Evolutionary conservation across 1,284 basidiomycete species (phyloP), one percentile per base, ranked within the genome.

Genomic region (Malassezia vespertilionis): DNA sequence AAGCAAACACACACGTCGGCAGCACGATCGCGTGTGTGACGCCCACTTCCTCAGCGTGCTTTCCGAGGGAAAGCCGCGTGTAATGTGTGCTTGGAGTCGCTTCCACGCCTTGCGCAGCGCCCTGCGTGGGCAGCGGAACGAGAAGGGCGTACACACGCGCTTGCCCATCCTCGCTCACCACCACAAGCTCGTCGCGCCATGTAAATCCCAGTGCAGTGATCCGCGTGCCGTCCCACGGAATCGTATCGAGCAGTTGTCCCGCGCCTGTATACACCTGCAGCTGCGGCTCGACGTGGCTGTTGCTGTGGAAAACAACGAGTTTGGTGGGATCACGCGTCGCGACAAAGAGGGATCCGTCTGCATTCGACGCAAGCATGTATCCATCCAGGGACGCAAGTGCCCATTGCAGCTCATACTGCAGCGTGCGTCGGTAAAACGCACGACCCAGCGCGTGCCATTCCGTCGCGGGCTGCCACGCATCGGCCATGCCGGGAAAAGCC

Each of bases 311-410:
- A 0, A 84, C 79, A 44, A 93, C 76, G 10, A 93, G 73, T 69
- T 84, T 89, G 9, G 81, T 77, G 40, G 79, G 80, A 65, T 96
- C 87, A 33, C 40, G 20, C 18, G 31, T 65, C 75, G 43, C 58
- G 87, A 88, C 88, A 62, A 93, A 75, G 14, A 88, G 86, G 5
- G 90, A 89, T 22, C 87, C 87, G 72, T 86, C 82, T 43, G 80
- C 79, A 64, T 86, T 87, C 17, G 82, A 84, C 22, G 85, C 81
- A 27, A 89, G 74, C 38, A 85, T 74, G 68, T 83, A 87, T 72
- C 91, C 86, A 33, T 77, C 77, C 21, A 97, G 74, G 65, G 84
- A 80, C 11, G 82, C 81, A 6, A 88, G 74, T 58, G 83, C 83
- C 68, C 85, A 89, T 12, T 80, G 75, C 55, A 89, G 80, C 3